A percentile compares a stretch with the other conserved stretches of the same genome.
Evolutionary conservation across 1,284 basidiomycete species (phyloP).

Genomic region (Ceratobasidium sp.): DNA sequence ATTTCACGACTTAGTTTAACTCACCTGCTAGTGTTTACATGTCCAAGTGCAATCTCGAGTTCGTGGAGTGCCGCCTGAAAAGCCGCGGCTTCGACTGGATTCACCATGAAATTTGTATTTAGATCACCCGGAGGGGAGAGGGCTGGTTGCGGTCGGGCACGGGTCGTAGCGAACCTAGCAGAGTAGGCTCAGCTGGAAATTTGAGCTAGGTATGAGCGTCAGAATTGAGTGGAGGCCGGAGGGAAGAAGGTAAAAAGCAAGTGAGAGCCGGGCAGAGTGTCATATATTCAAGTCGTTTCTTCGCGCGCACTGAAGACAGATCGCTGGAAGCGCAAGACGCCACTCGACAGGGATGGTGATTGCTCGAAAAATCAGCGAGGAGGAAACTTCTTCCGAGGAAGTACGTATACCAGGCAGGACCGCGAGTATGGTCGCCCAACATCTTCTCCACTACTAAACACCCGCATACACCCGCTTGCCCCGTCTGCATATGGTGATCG

Average conservation of each 20-base stretch:
- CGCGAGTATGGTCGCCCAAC: no score
- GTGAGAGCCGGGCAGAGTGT: slow-evolving; percentile 26
- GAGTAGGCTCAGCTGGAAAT: no score
- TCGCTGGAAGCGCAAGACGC: slow-evolving; percentile 27
- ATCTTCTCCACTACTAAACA: slow-evolving; percentile 9
- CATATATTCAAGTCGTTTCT: slow-evolving; percentile 15
- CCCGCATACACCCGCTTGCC: slow-evolving; percentile 14
- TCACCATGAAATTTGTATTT: slow-evolving; percentile 14
- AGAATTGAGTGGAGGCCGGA: not conserved
- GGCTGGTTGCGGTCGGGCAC: no score
- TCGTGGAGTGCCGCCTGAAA: slow-evolving; percentile 34
- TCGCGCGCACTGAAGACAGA: slow-evolving; percentile 31
- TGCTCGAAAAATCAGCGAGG: slow-evolving; percentile 11
- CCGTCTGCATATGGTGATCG: slow-evolving; percentile 11
- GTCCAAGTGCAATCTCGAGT: slow-evolving; percentile 21
- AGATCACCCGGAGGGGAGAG: not conserved
- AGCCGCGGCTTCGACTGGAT: slow-evolving; percentile 23
- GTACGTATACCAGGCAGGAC: not conserved
- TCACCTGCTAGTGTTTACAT: slow-evolving; percentile 35
- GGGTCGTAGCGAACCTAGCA: no score
- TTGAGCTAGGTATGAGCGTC: not conserved
- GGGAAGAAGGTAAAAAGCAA: slow-evolving; percentile 7
- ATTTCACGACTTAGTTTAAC: slow-evolving; percentile 9
- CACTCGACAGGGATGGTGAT: not conserved
- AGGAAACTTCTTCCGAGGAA: slow-evolving; percentile 29